These are phyloP conservation scores for Yarrowia deformans DNA, from an alignment of 805 yeast species.

Conservation along the genomic window DNA sequence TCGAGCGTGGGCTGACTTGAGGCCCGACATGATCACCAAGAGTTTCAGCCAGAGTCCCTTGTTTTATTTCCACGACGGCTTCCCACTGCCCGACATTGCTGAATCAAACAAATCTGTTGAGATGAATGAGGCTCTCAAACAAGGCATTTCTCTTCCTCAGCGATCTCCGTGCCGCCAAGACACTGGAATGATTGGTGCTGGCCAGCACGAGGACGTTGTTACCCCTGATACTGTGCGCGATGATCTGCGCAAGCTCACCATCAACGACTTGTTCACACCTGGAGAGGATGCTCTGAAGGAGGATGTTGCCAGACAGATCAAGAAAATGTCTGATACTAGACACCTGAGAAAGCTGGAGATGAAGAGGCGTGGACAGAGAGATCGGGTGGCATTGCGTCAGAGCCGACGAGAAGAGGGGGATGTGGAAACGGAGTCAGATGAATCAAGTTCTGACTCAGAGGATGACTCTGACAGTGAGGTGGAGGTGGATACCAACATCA, in stretches of 20 bases:
- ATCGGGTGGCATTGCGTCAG: too few relatives aligned
- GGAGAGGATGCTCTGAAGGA: background rate
- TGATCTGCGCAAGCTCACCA: background rate
- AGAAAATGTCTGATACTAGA: background rate
- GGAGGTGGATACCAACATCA: background rate
- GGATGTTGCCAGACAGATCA: background rate
- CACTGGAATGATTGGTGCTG: background rate
- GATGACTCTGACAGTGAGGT: background rate
- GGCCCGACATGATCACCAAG: background rate
- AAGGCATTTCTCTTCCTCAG: background rate
- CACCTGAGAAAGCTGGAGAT: too few relatives aligned
- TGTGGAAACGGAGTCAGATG: background rate
- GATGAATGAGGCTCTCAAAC: background rate
- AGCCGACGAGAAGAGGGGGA: background rate
- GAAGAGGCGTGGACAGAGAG: too few relatives aligned
- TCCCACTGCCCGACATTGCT: background rate
- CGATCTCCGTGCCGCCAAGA: background rate
- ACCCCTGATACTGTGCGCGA: background rate
- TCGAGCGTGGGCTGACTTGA: background rate
- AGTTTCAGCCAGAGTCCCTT: background rate
- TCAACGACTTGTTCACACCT: background rate
- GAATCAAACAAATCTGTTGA: background rate
- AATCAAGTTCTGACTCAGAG: background rate
- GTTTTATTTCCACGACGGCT: conserved; percentile 1
- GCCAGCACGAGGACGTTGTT: background rate